Base-by-base conservation (phyloP, 768 basidiomycete species). In the Dendrothele bispora region DNA sequence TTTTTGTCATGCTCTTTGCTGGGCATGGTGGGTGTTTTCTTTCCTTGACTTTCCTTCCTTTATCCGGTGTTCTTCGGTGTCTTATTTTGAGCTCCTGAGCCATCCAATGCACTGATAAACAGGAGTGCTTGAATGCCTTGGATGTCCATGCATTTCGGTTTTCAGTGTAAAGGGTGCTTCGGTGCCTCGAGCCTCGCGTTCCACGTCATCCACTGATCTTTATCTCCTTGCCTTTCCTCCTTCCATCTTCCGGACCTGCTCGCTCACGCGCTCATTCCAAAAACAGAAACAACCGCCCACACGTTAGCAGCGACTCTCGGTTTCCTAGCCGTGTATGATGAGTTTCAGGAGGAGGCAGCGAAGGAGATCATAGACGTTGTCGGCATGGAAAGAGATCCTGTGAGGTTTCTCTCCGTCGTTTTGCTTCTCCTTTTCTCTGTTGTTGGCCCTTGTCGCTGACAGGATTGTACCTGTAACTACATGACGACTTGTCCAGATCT, bases 1-100 rank as follows among this genome's bases (percentile, higher is more conserved):
- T 79, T 1, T 82, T 71, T 51, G 53, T 72, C 10, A 65, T 79
- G 56, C 61, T 85, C 20, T 75, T 83, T 32, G 80, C 82, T 36
- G 82, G 83, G 11, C 79, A 83, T 58, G 82, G 80, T 73, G 50
- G 29, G 64, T 51, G 7, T 7, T 30, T 20, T 30, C 8, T 4
- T 41, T 15, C 14, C 1, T 17, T n/a, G 25, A 7, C 21, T 18
- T 32, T 29, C 10, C 11, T 20, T 37, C 21, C 39, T 12, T 28
- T 20, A 29, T 21, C 42, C 15, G 47, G 10, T 39, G n/a, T 39
- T 7, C 7, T 48, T 26, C 17, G 24, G n/a, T n/a, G n/a, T n/a
- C n/a, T n/a, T n/a, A n/a, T n/a, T n/a, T n/a, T n/a, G n/a, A n/a
- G n/a, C n/a, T n/a, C n/a, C n/a, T n/a, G n/a, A n/a, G n/a, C n/a